Evolutionary conservation across 805 yeast genomes (phyloP).

Genomic region (Limtongozyma cylindracea): DNA sequence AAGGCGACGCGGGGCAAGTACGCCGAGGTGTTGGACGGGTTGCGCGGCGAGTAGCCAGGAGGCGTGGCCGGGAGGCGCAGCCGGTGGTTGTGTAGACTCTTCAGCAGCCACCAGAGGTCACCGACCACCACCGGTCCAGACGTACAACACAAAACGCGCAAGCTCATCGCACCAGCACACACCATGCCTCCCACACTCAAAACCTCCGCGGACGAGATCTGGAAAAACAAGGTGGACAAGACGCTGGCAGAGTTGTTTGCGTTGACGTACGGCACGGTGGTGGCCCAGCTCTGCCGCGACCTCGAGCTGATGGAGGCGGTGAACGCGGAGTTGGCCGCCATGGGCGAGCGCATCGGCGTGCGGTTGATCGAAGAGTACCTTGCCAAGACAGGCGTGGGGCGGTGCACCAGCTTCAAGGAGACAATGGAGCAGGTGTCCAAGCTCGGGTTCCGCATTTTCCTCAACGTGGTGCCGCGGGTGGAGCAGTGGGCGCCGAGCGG

Average conservation of each 20-base stretch:
- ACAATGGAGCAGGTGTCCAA: conserved; percentile 74
- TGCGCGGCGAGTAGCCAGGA: no score
- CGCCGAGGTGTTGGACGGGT: no score
- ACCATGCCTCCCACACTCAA: no score
- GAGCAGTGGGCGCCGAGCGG: conserved; percentile 58
- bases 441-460: conserved; percentile 74
- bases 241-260: conserved; percentile 80
- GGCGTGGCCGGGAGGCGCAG: no score
- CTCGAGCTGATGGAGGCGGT: conserved; percentile 56
- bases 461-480: conserved; percentile 57
- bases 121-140: no score
- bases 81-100: no score
- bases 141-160: no score
- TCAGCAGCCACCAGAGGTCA: no score
- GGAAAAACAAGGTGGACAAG: conserved; percentile 76
- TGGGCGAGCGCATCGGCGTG: conserved; percentile 92
- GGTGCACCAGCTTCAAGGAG: conserved; percentile 60
- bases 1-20: no score
- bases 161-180: no score
- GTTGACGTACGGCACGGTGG: conserved; percentile 86
- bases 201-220: conserved; percentile 55
- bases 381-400: conserved; percentile 63
- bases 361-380: conserved; percentile 81
- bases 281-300: conserved; percentile 75
- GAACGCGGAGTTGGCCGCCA: conserved; percentile 60